Conservation (phyloP, 148 eudicot genomes). For the Nepenthes gracilis region DNA sequence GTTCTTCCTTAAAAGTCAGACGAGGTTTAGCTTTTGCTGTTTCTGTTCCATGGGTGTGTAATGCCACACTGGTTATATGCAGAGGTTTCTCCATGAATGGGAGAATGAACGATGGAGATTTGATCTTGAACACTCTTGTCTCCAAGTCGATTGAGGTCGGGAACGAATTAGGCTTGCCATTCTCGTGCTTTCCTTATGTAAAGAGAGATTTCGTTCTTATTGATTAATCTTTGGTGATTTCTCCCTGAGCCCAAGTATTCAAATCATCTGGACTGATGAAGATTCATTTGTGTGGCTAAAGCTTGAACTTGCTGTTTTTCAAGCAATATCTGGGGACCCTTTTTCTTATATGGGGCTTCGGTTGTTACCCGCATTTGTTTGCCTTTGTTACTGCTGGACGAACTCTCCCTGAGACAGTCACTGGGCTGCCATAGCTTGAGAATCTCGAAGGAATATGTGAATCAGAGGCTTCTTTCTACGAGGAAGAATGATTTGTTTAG, state of each 20-base stretch:
- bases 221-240: conserved; percentile 13
- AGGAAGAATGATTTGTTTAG: no score
- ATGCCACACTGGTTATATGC: conserved; percentile 64
- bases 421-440: no score
- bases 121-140: conserved; percentile 28
- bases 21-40: conserved; percentile 54
- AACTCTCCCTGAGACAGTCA: no score
- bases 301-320: no score
- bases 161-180: conserved; percentile 43
- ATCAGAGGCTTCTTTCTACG: no score
- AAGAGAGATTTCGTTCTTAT: conserved; percentile 53
- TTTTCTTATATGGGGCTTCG: no score
- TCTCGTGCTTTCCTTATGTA: conserved; percentile 60
- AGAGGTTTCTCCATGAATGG: conserved; percentile 31
- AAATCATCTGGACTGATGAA: no score
- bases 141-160: conserved; percentile 46
- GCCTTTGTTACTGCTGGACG: no score
- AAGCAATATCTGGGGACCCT: no score
- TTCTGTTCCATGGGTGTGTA: conserved; percentile 77
- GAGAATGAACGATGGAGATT: conserved; percentile 21
- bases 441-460: no score
- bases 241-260: not conserved
- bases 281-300: no score
- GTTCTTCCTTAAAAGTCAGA: conserved; percentile 1
- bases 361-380: no score